Evolutionary conservation across 441 rosid species (phyloP).

Genomic region (Jatropha podagrica): DNA sequence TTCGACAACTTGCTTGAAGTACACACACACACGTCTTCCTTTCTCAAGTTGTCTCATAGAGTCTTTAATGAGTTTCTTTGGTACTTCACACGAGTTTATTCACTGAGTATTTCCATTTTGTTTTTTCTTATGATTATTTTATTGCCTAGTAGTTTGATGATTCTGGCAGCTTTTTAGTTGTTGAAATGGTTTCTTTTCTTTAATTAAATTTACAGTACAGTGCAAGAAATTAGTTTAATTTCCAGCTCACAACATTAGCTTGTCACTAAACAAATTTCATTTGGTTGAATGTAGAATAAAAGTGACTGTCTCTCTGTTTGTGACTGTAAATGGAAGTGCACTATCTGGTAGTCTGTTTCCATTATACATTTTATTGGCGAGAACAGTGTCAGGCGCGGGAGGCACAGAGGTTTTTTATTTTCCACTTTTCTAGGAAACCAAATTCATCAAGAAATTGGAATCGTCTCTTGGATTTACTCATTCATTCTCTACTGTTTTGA

Average conservation of each 20-base stretch:
- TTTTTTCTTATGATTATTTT: too few relatives aligned
- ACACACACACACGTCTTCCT: too few relatives aligned
- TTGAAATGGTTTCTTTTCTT: conserved; percentile 10
- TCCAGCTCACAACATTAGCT: conserved; percentile 8
- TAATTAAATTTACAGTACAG: conserved; percentile 7
- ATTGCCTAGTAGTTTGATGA: conserved; percentile 1
- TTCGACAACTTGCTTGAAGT: too few relatives aligned
- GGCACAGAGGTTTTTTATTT: conserved; percentile 52
- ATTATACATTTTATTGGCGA: conserved; percentile 74
- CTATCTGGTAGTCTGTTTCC: conserved; percentile 63
- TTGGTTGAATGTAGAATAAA: conserved; percentile 60
- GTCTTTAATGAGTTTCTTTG: neutral
- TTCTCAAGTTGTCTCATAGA: neutral
- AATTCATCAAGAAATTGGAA: conserved; percentile 11
- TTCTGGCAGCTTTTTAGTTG: conserved; percentile 13
- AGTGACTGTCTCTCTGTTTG: conserved; percentile 60
- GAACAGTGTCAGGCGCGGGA: conserved; percentile 57
- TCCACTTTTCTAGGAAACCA: neutral
- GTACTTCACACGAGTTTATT: neutral
- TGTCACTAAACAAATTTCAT: conserved; percentile 23
- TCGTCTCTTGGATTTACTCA: neutral
- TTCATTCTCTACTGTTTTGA: conserved; percentile 16
- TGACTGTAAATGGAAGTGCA: conserved; percentile 47
- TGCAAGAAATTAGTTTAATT: conserved; percentile 4
- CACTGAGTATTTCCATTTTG: neutral